Percentiles rank a stretch among this genome's conserved stretches.
Conservation (phyloP, 2,329 filamentous ascomycete genomes). For the Fusarium phyllophilum region DNA sequence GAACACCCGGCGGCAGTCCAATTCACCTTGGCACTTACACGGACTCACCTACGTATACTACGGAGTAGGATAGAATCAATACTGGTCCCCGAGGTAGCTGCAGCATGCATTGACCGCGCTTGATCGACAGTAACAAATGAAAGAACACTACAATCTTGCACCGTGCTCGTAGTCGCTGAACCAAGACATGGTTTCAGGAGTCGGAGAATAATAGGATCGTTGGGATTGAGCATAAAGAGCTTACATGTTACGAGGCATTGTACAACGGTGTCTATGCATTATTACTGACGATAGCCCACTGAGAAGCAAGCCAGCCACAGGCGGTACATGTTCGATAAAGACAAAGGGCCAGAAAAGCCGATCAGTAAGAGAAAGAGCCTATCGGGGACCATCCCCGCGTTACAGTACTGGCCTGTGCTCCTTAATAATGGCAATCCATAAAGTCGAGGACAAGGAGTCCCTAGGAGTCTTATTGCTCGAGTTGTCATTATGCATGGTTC, state of each 20-base stretch:
- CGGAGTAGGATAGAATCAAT: neutral
- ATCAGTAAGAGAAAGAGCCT: conserved; percentile 18
- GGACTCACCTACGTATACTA: neutral
- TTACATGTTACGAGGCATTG: conserved; percentile 21
- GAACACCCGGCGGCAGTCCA: neutral
- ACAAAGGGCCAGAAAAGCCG: conserved; percentile 13
- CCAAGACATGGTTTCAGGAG: conserved; percentile 34
- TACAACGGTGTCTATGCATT: conserved; percentile 15
- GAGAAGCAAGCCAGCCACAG: conserved; percentile 9
- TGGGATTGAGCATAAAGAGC: conserved; percentile 26
- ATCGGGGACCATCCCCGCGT: conserved; percentile 41
- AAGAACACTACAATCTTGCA: neutral
- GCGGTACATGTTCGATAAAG: conserved; percentile 15
- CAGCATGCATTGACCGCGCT: neutral
- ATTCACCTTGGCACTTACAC: neutral
- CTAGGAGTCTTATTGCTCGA: conserved; percentile 6
- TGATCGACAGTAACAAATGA: neutral
- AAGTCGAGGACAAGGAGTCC: conserved; percentile 8
- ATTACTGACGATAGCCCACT: conserved; percentile 25
- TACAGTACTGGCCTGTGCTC: conserved; percentile 21
- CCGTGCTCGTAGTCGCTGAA: neutral
- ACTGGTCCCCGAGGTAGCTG: neutral
- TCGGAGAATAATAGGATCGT: conserved; percentile 15
- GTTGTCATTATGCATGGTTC: conserved; percentile 27
- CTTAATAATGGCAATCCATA: conserved; percentile 19